These are phyloP conservation scores for Xanthoceras sorbifolium DNA, from an alignment of 345 rosid genomes.

Conservation along the genomic window DNA sequence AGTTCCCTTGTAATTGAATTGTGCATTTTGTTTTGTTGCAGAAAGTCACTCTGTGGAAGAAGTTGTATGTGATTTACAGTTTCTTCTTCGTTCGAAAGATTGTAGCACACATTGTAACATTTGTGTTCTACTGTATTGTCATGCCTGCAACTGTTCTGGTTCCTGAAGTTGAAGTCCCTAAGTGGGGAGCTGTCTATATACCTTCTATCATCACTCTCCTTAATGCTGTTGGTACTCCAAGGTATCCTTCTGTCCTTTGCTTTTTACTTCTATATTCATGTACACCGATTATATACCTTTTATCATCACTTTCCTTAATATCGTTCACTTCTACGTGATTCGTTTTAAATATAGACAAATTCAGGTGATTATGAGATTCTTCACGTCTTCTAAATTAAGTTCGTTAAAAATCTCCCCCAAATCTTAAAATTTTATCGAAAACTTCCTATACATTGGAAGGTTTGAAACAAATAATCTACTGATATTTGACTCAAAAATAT, in stretches of 20 bases:
- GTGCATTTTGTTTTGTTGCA: conserved; percentile 34
- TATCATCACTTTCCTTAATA: too few relatives aligned
- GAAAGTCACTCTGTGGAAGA: conserved; percentile 87
- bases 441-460: too few relatives aligned
- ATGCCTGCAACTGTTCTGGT: conserved; percentile 81
- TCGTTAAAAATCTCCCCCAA: too few relatives aligned
- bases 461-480: too few relatives aligned
- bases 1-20: background rate
- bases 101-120: conserved; percentile 81
- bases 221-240: conserved; percentile 87
- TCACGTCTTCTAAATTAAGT: too few relatives aligned
- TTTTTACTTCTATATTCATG: background rate
- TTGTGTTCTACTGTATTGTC: conserved; percentile 75
- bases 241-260: conserved; percentile 35
- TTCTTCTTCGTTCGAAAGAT: conserved; percentile 88
- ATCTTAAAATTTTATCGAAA: too few relatives aligned
- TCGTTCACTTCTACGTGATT: too few relatives aligned
- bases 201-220: conserved; percentile 78
- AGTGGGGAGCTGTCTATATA: conserved; percentile 84
- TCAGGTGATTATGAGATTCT: too few relatives aligned
- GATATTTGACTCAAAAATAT: too few relatives aligned
- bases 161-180: conserved; percentile 84
- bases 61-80: conserved; percentile 75
- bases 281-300: too few relatives aligned
- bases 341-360: too few relatives aligned